phyloP scores from a whole-genome alignment of 2,329 filamentous ascomycete species.

The Aspergillus sp. region DNA sequence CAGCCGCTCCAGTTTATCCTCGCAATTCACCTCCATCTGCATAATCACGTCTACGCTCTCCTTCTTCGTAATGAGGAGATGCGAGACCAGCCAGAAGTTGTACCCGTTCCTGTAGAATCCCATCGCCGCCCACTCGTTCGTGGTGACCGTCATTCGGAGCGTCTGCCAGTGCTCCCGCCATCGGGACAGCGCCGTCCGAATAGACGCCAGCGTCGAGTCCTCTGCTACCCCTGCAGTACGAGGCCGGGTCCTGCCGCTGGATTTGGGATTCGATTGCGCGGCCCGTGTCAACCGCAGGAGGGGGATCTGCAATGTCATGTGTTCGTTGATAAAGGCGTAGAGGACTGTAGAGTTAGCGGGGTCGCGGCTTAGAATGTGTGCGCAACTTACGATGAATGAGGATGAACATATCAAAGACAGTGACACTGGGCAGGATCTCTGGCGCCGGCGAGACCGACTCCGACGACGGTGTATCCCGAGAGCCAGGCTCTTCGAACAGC shows the following conservation, averaged over 20 bases:
- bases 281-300: slow-evolving; percentile 16
- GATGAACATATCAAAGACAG: slow-evolving; percentile 41
- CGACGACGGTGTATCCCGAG: slow-evolving; percentile 9
- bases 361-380: not conserved
- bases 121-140: slow-evolving; percentile 38
- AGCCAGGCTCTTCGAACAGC: slow-evolving; percentile 32
- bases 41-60: slow-evolving; percentile 44
- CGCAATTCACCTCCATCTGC: slow-evolving; percentile 44
- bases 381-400: slow-evolving; percentile 38
- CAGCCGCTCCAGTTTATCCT: slow-evolving; percentile 42
- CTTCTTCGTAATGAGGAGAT: slow-evolving; percentile 41
- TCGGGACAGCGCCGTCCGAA: slow-evolving; percentile 33
- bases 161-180: slow-evolving; percentile 40
- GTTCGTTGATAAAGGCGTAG: slow-evolving; percentile 40
- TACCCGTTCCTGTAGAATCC: slow-evolving; percentile 43
- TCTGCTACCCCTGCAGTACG: slow-evolving; percentile 21
- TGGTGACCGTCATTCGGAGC: slow-evolving; percentile 29
- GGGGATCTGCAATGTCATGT: slow-evolving; percentile 37
- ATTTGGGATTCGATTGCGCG: slow-evolving; percentile 5
- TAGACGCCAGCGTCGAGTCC: slow-evolving; percentile 27
- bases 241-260: not conserved
- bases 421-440: slow-evolving; percentile 23
- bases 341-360: slow-evolving; percentile 25
- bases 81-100: slow-evolving; percentile 43
- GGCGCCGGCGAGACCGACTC: slow-evolving; percentile 2